Evolutionary conservation across 352 stramenopile genomes (phyloP).

Genomic region (Peronosclerospora sorghi): DNA sequence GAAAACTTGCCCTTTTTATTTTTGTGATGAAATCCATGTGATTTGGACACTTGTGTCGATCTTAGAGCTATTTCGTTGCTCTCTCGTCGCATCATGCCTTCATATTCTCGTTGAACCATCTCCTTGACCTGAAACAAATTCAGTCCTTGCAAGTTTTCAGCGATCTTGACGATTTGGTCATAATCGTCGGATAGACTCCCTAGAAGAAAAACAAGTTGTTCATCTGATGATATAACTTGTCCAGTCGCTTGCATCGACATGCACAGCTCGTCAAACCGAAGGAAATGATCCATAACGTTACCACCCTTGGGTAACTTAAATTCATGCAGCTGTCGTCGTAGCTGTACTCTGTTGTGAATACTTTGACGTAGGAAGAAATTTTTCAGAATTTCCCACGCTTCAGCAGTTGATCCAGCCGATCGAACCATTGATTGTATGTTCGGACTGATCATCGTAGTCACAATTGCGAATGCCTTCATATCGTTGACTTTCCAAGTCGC

Average conservation of each 20-base stretch:
- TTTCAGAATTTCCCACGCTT: conserved; percentile 4
- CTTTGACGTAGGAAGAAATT: conserved; percentile 4
- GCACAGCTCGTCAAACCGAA: conserved; percentile 1
- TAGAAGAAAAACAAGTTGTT: conserved; percentile 5
- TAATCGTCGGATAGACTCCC: conserved; percentile 3
- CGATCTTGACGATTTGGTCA: background rate
- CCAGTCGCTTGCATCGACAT: background rate
- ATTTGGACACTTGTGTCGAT: too few species aligned
- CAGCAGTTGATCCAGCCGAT: too few species aligned
- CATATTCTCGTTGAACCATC: background rate
- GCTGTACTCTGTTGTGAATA: conserved; percentile 5
- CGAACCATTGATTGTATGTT: too few species aligned
- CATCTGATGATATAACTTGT: background rate
- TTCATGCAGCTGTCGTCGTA: conserved; percentile 3
- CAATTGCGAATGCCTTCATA: too few species aligned
- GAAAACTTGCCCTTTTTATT: too few species aligned
- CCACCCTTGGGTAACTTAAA: background rate
- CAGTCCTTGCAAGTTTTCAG: background rate
- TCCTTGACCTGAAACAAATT: too few species aligned
- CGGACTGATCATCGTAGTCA: too few species aligned
- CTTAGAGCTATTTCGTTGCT: too few species aligned
- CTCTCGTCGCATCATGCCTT: too few species aligned
- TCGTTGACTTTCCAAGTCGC: too few species aligned
- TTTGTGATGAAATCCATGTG: too few species aligned
- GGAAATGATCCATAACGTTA: conserved; percentile 2